Evolutionary conservation across 257 asterid genomes (phyloP).

Genomic region (Capsicum baccatum): DNA sequence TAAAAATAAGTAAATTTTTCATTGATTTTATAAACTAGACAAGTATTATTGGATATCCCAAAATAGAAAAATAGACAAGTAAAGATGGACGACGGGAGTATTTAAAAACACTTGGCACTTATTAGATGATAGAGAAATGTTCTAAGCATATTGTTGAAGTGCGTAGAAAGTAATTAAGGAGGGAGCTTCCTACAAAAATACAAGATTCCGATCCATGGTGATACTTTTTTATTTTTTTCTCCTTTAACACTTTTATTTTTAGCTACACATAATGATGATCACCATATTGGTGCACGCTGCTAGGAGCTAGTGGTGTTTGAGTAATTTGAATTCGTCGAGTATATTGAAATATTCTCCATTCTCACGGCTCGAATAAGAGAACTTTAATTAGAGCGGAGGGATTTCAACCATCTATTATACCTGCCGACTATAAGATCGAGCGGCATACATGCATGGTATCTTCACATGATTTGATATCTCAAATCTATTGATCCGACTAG

Average conservation of each 20-base stretch:
- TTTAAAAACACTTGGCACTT: too few relatives aligned
- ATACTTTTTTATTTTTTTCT: background rate
- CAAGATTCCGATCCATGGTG: background rate
- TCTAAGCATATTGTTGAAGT: too few relatives aligned
- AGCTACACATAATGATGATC: constrained; percentile 7
- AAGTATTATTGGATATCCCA: too few relatives aligned
- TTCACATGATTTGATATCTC: background rate
- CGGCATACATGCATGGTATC: background rate
- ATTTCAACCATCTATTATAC: background rate
- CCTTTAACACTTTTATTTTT: background rate
- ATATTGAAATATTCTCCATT: too few relatives aligned
- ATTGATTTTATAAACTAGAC: too few relatives aligned
- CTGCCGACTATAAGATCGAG: background rate
- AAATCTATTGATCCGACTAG: background rate
- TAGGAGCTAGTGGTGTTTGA: background rate
- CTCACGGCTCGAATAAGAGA: too few relatives aligned
- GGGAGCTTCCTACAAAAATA: constrained; percentile 8
- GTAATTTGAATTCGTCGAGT: background rate
- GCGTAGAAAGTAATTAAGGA: background rate
- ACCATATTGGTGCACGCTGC: constrained; percentile 21
- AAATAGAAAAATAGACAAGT: too few relatives aligned
- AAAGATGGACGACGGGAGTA: too few relatives aligned
- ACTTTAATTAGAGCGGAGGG: too few relatives aligned
- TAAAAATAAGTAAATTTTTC: too few relatives aligned
- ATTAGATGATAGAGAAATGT: too few relatives aligned